Base-by-base conservation (phyloP, 202 grass and related monocot species). In the Thinopyrum obtusiflorum region DNA sequence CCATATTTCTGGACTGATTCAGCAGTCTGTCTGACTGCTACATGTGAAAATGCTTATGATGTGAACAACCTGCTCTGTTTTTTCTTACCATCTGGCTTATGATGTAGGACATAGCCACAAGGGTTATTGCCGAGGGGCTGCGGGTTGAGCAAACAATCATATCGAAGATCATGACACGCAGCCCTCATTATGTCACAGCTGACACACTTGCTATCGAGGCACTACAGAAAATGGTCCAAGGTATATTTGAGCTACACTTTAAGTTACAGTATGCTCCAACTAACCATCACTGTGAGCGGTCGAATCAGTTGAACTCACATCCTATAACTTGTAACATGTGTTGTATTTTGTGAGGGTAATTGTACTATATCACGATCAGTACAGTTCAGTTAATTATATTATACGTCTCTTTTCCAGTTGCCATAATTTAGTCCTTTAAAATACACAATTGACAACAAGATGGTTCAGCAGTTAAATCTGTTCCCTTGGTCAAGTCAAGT, bases 221-320 rank as follows among this genome's bases (percentile, higher is more conserved):
- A 32, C 61, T 98, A 37, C 97, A 98, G 76, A 98, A 98, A 89
- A 98, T 98, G 97, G 91, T 98, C 20, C 91, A 92, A 94, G 93
- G 97, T 97, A 72, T 66, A 32, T 60, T 8, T 65, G 44, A 40
- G 31, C 31, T 80, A 74, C 10, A 15, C 9, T 80, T 60, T 18
- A 73, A 44, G 61, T 59, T 26, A 68, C 64, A 68, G 15, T 51
- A 59, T 84, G 36, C 20, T 18, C 63, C 57, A 3, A 66, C 42
- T 84, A 23, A 46, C 61, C 44, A 62, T 15, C 28, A 59, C 6
- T 87, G 13, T 49, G 53, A 59, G 60, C 51, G 1, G 65, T 35
- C 8, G 2, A 25, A 28, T 35, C 23, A 20, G 26, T 74, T 83
- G 71, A 51, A 49, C 25, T 29, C 42, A 74, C 71, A 51, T 51